Percentiles rank a stretch among this genome's conserved stretches.
These are phyloP conservation scores for Exophiala spinifera DNA, from an alignment of 2,329 filamentous ascomycete genomes.

Conservation along the genomic window DNA sequence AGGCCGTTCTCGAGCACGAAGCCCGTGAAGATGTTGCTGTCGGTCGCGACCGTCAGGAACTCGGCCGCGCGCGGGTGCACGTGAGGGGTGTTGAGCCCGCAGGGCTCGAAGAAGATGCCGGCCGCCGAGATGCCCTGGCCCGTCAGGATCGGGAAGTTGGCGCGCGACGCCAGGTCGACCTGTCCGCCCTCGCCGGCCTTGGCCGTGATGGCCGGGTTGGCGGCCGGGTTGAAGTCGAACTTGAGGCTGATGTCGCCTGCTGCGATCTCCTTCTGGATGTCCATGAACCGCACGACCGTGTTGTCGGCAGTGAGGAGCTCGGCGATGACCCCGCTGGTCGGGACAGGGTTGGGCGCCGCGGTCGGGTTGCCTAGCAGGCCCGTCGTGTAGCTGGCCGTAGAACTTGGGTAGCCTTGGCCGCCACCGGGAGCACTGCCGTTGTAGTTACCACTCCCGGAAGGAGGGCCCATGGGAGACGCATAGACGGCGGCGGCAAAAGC, in stretches of 20 bases:
- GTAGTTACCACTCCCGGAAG: slow-evolving; percentile 1
- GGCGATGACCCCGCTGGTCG: slow-evolving; percentile 22
- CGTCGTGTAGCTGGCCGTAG: slow-evolving; percentile 1
- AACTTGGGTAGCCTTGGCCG: neutral
- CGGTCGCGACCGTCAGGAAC: slow-evolving; percentile 45
- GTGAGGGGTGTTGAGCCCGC: slow-evolving; percentile 49
- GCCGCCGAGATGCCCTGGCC: slow-evolving; percentile 27
- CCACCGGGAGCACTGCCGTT: slow-evolving; percentile 1
- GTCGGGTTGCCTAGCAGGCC: slow-evolving; percentile 17
- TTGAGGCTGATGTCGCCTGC: slow-evolving; percentile 25
- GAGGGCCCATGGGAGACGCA: slow-evolving; percentile 19
- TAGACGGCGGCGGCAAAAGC: slow-evolving; percentile 19
- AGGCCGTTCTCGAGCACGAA: slow-evolving; percentile 49
- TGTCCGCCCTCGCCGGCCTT: slow-evolving; percentile 31
- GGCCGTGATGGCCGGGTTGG: slow-evolving; percentile 24
- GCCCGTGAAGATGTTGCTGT: slow-evolving; percentile 40
- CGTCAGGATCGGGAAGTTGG: slow-evolving; percentile 29
- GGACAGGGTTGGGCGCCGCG: slow-evolving; percentile 22
- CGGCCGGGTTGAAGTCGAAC: slow-evolving; percentile 30
- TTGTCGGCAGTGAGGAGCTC: slow-evolving; percentile 26
- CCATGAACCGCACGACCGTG: slow-evolving; percentile 23
- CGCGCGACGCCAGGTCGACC: slow-evolving; percentile 28
- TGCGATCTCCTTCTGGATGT: slow-evolving; percentile 20
- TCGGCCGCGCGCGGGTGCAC: slow-evolving; percentile 50
- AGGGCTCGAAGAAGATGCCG: slow-evolving; percentile 34